Base-by-base conservation (phyloP, 148 eudicot genomes). In the Silene conica region DNA sequence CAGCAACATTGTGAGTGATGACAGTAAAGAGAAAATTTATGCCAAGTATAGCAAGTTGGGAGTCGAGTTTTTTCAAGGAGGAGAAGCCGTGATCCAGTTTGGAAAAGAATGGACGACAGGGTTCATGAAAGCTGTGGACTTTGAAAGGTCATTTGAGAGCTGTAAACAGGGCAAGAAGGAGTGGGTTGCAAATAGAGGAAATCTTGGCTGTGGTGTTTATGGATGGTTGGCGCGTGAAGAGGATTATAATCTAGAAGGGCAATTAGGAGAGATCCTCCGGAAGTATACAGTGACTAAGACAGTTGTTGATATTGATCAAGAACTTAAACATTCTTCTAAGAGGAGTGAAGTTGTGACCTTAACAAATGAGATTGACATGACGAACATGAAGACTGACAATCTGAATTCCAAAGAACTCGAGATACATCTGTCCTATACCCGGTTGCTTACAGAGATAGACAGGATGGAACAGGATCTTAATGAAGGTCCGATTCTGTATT, bases 141-240 rank as follows among this genome's bases (percentile, higher is more conserved):
- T 94, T 71, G 98, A 91, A 81, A 94, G 83, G 83, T 85, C 67
- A 8, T 94, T 89, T 70, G 91, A 88, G 75, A 76, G 85, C 59
- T 77, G 74, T 57, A 78, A 68, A 41, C 90, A 79, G 62, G 85
- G 97, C 52, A 94, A 77, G 85, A 88, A 83, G 72, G 90, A 91
- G n/a, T n/a, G n/a, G n/a, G n/a, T n/a, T n/a, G n/a, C n/a, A n/a
- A n/a, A n/a, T n/a, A n/a, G n/a, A n/a, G n/a, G n/a, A n/a, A n/a
- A n/a, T n/a, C n/a, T n/a, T n/a, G n/a, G n/a, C n/a, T n/a, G n/a
- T n/a, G n/a, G n/a, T n/a, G n/a, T n/a, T n/a, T n/a, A n/a, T n/a
- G n/a, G n/a, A n/a, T n/a, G n/a, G n/a, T n/a, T n/a, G n/a, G n/a
- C n/a, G n/a, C n/a, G n/a, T n/a, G n/a, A n/a, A n/a, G n/a, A n/a